Evolutionary conservation across 2,329 filamentous ascomycete species (phyloP).

Genomic region (Fusarium lyarnte): DNA sequence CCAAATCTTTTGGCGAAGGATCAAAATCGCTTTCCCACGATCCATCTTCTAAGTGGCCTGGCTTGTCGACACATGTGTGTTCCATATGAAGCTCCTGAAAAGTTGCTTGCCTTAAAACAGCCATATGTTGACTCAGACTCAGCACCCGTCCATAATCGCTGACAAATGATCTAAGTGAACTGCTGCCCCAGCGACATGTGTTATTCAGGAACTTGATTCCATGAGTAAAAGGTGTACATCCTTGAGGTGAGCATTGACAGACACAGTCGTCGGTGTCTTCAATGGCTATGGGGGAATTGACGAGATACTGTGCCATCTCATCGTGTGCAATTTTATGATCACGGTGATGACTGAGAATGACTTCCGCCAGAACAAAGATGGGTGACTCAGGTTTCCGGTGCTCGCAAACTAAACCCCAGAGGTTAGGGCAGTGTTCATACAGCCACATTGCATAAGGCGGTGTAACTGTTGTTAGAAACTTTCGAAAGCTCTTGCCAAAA

Average conservation of each 20-base stretch:
- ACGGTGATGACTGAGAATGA: rapidly evolving
- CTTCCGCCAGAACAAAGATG: neutral
- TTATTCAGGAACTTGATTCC: rapidly evolving
- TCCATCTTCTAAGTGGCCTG: rapidly evolving
- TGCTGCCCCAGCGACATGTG: rapidly evolving
- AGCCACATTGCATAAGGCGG: neutral
- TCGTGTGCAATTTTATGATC: rapidly evolving
- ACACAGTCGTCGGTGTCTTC: neutral
- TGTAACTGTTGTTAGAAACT: neutral
- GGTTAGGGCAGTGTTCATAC: neutral
- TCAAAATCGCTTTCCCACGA: neutral
- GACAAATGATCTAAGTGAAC: neutral
- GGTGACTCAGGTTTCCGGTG: no score
- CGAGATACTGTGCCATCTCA: neutral
- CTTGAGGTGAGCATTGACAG: neutral
- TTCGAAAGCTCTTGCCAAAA: rapidly evolving
- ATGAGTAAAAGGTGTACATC: neutral
- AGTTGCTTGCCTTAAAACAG: neutral
- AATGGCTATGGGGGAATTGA: rapidly evolving
- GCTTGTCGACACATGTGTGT: neutral
- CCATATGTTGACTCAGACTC: neutral
- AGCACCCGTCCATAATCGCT: rapidly evolving
- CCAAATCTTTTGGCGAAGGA: rapidly evolving
- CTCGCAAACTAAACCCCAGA: neutral
- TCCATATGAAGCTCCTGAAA: neutral